phyloP scores from a whole-genome alignment of 2,329 filamentous ascomycete species.

The Penicillium sp. region DNA sequence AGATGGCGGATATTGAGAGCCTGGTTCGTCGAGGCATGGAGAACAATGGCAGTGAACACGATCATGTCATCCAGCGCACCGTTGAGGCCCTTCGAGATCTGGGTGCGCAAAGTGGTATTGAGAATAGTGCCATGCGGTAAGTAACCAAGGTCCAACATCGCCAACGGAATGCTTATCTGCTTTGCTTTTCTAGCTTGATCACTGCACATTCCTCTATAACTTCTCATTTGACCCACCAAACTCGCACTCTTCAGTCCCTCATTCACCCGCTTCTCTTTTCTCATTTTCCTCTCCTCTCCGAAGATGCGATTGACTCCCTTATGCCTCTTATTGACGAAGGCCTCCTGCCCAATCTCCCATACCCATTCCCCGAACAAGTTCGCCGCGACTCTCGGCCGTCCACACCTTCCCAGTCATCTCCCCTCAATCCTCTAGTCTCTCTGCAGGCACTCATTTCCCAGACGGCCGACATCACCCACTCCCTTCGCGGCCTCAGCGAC shows the following conservation, averaged over 20 bases:
- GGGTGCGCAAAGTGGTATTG: slow-evolving; percentile 51
- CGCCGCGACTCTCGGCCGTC: slow-evolving; percentile 25
- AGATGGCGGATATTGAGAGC: slow-evolving; percentile 52
- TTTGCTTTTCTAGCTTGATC: slow-evolving; percentile 43
- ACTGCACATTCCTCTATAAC: slow-evolving; percentile 55
- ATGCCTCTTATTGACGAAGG: slow-evolving; percentile 52
- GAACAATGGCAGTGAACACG: slow-evolving; percentile 47
- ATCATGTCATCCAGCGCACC: slow-evolving; percentile 49
- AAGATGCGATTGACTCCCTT: slow-evolving; percentile 52
- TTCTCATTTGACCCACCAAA: slow-evolving; percentile 57
- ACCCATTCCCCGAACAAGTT: slow-evolving; percentile 34
- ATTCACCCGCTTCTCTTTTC: slow-evolving; percentile 55
- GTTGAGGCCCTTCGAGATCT: slow-evolving; percentile 50
- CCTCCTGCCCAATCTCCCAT: slow-evolving; percentile 49
- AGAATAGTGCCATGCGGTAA: slow-evolving; percentile 52
- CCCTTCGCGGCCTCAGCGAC: slow-evolving; percentile 80
- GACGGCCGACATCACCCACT: slow-evolving; percentile 68
- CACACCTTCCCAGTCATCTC: slow-evolving; percentile 28
- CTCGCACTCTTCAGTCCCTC: slow-evolving; percentile 53
- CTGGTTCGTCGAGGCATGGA: slow-evolving; percentile 50
- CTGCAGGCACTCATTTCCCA: slow-evolving; percentile 63
- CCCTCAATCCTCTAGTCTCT: slow-evolving; percentile 53
- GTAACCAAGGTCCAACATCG: slow-evolving; percentile 7
- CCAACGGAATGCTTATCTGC: slow-evolving; percentile 1
- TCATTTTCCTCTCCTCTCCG: slow-evolving; percentile 48